Percentiles rank a stretch among this genome's conserved stretches.
These are phyloP conservation scores for Sporothrix variecibatus DNA, from an alignment of 2,329 filamentous ascomycete genomes.

Conservation along the genomic window DNA sequence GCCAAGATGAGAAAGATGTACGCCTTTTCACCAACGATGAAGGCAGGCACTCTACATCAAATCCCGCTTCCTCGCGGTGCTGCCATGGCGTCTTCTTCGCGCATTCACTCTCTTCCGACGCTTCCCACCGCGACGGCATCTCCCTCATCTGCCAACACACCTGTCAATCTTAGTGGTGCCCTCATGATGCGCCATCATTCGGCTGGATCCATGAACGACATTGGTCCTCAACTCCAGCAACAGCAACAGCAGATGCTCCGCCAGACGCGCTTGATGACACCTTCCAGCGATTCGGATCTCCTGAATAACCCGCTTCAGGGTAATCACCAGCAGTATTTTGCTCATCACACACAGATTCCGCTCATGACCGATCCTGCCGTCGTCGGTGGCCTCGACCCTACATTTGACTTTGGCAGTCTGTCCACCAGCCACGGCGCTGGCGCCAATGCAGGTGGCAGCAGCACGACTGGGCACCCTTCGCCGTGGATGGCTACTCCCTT, in stretches of 20 bases:
- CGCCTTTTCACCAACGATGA: conserved; percentile 25
- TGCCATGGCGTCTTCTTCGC: background rate
- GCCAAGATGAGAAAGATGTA: conserved; percentile 15
- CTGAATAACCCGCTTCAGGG: conserved; percentile 30
- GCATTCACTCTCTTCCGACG: background rate
- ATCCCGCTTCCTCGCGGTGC: background rate
- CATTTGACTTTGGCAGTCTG: conserved; percentile 35
- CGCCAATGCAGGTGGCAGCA: background rate
- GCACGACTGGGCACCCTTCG: background rate
- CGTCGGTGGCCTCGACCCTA: background rate
- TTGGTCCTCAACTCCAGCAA: conserved; percentile 36
- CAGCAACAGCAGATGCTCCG: conserved; percentile 23
- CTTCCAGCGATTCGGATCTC: conserved; percentile 54
- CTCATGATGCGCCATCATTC: conserved; percentile 24
- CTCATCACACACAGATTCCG: background rate
- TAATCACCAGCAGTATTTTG: background rate
- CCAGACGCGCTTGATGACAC: conserved; percentile 49
- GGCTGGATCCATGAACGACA: conserved; percentile 30
- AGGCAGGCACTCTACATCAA: conserved; percentile 38
- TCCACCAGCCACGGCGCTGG: background rate
- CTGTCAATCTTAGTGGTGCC: background rate
- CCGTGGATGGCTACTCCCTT: conserved; percentile 20
- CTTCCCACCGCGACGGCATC: background rate
- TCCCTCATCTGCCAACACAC: background rate
- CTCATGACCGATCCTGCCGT: conserved; percentile 33